Evolutionary conservation across 305 asterid species (phyloP).

Genomic region (Fraxinus xanthoxyloides): DNA sequence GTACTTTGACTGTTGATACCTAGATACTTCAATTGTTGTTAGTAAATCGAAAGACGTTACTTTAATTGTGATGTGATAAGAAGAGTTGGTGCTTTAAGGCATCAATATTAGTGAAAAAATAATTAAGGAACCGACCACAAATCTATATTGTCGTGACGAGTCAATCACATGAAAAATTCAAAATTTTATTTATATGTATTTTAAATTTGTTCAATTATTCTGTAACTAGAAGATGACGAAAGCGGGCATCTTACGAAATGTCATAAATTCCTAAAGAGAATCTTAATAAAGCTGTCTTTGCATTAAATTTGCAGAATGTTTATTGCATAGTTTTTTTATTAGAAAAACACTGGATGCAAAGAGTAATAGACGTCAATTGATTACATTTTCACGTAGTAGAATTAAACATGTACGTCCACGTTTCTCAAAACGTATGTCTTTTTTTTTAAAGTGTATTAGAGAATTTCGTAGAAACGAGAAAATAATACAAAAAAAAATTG

Average conservation of each 20-base stretch:
- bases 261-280: background rate
- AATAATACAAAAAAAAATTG: background rate
- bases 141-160: too few relatives aligned
- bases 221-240: background rate
- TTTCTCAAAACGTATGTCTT: too few relatives aligned
- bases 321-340: background rate
- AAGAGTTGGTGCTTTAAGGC: background rate
- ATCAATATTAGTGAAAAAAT: background rate
- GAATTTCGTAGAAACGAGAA: background rate
- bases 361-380: too few relatives aligned
- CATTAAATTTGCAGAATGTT: background rate
- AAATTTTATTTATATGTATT: background rate
- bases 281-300: background rate
- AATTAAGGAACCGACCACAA: background rate
- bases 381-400: too few relatives aligned
- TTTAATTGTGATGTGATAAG: background rate
- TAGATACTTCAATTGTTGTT: background rate
- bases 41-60: background rate
- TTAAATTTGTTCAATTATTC: background rate
- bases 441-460: background rate
- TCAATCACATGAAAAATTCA: too few relatives aligned
- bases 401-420: too few relatives aligned
- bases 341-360: too few relatives aligned
- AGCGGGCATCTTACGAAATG: background rate
- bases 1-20: background rate